These are phyloP conservation scores for Pleodorina starrii DNA, from an alignment of 139 green algal genomes.

Conservation along the genomic window DNA sequence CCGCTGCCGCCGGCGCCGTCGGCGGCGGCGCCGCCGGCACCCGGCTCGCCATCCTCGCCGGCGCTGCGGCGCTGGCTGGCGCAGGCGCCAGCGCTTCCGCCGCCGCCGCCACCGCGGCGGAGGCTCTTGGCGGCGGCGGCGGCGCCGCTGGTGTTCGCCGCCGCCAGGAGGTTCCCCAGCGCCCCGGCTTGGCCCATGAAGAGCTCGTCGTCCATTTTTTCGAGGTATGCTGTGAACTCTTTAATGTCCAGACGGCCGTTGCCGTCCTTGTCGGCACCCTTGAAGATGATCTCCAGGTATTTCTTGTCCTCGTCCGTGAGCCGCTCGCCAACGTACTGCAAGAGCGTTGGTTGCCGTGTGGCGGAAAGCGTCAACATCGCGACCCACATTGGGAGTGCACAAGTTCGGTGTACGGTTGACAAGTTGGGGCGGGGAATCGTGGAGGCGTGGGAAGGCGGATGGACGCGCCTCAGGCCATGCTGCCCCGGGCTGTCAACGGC, in stretches of 20 bases:
- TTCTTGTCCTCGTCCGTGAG: constrained; percentile 46
- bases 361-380: neutral
- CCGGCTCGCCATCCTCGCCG: neutral
- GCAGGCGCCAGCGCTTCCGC: neutral
- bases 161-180: constrained; percentile 3
- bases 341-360: neutral
- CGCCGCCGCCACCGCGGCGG: neutral
- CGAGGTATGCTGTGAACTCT: constrained; percentile 52
- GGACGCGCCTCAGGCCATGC: too few species aligned
- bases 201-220: constrained; percentile 42
- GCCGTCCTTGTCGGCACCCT: constrained; percentile 26
- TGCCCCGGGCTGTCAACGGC: too few species aligned
- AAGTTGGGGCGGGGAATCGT: too few species aligned
- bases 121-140: neutral
- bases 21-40: neutral
- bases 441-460: too few species aligned
- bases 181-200: constrained; percentile 17
- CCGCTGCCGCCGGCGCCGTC: neutral
- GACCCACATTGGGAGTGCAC: too few species aligned
- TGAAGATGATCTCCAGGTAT: constrained; percentile 44
- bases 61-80: neutral
- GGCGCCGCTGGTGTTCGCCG: neutral
- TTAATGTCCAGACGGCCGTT: constrained; percentile 49
- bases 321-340: constrained; percentile 48
- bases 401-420: too few species aligned